Base-by-base conservation (phyloP, 768 basidiomycete species). In the Mycena indigotica region DNA sequence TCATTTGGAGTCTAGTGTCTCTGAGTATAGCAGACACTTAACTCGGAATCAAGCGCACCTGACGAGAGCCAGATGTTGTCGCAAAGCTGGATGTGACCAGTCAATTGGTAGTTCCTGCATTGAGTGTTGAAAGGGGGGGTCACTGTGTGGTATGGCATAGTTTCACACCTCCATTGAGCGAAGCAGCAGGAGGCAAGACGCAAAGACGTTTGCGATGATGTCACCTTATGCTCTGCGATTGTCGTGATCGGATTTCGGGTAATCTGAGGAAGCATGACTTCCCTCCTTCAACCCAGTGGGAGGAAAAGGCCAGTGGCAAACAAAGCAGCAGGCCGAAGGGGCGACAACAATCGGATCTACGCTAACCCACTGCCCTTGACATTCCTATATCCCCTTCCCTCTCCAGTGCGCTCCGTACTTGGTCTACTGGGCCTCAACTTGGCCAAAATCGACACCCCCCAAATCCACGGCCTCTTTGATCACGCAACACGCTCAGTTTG, bases 401-500 rank as follows among this genome's bases (percentile, higher is more conserved):
- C 75, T 57, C 73, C 72, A 58, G 70, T 80, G 50, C 71, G 73
- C 52, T 80, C 81, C 39, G 60, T 84, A 35, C 74, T 84, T 38
- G 78, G 79, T 19, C 68, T 85, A 51, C 73, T 88, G 41, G 86
- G 86, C 17, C 71, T 87, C 35, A 80, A 82, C n/a, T 66, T 77
- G n/a, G 75, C 77, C n/a, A 75, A 80, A 53, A 71, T 90, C 17
- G 75, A 84, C 58, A 89, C 85, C 55, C 93, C 93, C 0, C 83
- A 86, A 38, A 90, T 87, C 65, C 82, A 85, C 62, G 95, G 92
- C 6, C 69, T 85, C 6, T 88, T 91, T 61, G 96, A 98, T 68
- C 73, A 81, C 5, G 66, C 80, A 2, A 94, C 95, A 16, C 85
- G 86, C n/a, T 92, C 91, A 0, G 90, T 98, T 8, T 97, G 94